A percentile compares a stretch with the other conserved stretches of the same genome.
phyloP scores from a whole-genome alignment of 306 rosid genomes.

The Quercus wislizeni region DNA sequence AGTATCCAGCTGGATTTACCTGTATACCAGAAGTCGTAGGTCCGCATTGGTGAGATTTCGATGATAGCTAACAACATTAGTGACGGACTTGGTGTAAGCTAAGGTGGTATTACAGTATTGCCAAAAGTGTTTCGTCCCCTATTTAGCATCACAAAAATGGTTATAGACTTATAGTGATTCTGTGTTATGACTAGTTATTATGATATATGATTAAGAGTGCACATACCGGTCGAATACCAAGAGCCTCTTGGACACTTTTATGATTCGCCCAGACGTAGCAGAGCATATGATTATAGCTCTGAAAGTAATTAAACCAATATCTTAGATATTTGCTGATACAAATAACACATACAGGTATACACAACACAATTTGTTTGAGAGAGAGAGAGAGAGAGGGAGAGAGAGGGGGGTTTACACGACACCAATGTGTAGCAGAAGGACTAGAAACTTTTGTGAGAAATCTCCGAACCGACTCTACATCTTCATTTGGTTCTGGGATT shows the following conservation, averaged over 20 bases:
- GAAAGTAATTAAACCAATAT: background rate
- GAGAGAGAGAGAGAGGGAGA: too few species aligned
- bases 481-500: slow-evolving; percentile 1
- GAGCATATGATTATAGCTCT: slow-evolving; percentile 16
- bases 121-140: slow-evolving; percentile 23
- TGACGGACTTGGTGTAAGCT: slow-evolving; percentile 11
- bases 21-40: slow-evolving; percentile 15
- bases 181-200: background rate
- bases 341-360: background rate
- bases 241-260: slow-evolving; percentile 24
- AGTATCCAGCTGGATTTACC: background rate
- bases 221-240: slow-evolving; percentile 23
- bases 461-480: background rate
- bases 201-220: background rate
- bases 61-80: slow-evolving; percentile 10
- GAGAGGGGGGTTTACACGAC: background rate
- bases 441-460: slow-evolving; percentile 7
- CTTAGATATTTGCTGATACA: background rate
- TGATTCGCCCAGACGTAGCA: slow-evolving; percentile 20
- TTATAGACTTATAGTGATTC: background rate
- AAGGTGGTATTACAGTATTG: slow-evolving; percentile 22
- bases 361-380: too few species aligned
- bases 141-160: background rate
- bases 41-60: slow-evolving; percentile 19
- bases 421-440: slow-evolving; percentile 12